A percentile compares a stretch with the other conserved stretches of the same genome.
Conservation (phyloP, 352 stramenopile genomes). For the Phytophthora citricola region DNA sequence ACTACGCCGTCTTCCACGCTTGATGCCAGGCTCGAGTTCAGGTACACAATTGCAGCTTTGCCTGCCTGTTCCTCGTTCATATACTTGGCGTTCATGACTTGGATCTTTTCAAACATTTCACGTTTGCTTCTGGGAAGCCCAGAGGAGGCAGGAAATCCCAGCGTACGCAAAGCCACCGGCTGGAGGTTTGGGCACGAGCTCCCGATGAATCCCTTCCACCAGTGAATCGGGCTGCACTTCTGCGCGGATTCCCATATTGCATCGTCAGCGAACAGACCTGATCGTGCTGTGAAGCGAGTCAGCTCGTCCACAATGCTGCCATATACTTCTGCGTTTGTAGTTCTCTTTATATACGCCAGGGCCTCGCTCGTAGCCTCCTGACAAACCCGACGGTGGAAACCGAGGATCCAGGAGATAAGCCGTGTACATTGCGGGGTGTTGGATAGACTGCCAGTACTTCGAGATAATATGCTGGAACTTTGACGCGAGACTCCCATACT, state of each 20-base stretch:
- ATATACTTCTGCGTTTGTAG: constrained; percentile 46
- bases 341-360: constrained; percentile 65
- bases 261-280: constrained; percentile 75
- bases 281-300: constrained; percentile 66
- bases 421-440: constrained; percentile 78
- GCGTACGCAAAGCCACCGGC: constrained; percentile 59
- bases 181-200: constrained; percentile 75
- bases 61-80: constrained; percentile 78
- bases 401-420: constrained; percentile 81
- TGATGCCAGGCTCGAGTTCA: constrained; percentile 67
- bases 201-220: constrained; percentile 86
- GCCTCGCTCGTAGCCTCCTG: constrained; percentile 63
- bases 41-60: constrained; percentile 75
- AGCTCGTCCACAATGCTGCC: constrained; percentile 69
- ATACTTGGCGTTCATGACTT: constrained; percentile 58
- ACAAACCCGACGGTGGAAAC: constrained; percentile 60
- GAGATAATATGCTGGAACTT: constrained; percentile 66
- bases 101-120: constrained; percentile 67
- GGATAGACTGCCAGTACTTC: constrained; percentile 61
- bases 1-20: constrained; percentile 43
- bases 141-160: constrained; percentile 65
- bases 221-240: constrained; percentile 74
- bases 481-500: constrained; percentile 53
- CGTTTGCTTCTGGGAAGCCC: constrained; percentile 59
- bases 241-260: constrained; percentile 78